Percentiles rank a stretch among this genome's conserved stretches.
Conservation (phyloP, 495 filamentous ascomycete species). For the Viridothelium virens region DNA sequence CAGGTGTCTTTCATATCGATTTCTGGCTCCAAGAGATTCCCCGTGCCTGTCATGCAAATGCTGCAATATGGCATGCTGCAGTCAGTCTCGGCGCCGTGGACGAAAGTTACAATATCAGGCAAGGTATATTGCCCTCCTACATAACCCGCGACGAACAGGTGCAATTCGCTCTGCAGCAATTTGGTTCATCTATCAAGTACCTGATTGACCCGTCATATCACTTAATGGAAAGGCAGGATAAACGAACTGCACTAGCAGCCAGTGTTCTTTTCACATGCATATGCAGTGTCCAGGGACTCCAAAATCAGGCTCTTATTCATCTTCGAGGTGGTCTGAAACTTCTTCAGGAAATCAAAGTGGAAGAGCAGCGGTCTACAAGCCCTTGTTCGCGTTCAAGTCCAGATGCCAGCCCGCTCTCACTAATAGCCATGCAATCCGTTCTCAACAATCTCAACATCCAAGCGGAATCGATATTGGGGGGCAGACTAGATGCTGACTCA, state of each 20-base stretch:
- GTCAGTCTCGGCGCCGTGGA: conserved; percentile 7
- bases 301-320: not conserved
- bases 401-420: not conserved
- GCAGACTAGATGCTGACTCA: not conserved
- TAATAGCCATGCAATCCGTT: not conserved
- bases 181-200: not conserved
- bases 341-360: not conserved
- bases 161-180: not conserved
- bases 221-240: not conserved
- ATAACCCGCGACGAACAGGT: not conserved
- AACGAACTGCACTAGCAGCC: not conserved
- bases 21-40: conserved; percentile 4
- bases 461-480: not conserved
- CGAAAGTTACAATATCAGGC: conserved; percentile 3
- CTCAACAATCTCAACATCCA: not conserved
- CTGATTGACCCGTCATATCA: conserved; percentile 1
- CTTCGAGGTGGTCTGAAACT: not conserved
- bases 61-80: conserved; percentile 4
- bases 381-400: not conserved
- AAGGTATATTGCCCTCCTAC: not conserved
- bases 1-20: not conserved
- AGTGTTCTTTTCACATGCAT: conserved; percentile 5
- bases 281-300: conserved; percentile 1
- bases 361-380: not conserved
- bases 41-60: conserved; percentile 6